phyloP scores from a whole-genome alignment of 164 flowering plant genomes.

The Paratinospora sagittata region DNA sequence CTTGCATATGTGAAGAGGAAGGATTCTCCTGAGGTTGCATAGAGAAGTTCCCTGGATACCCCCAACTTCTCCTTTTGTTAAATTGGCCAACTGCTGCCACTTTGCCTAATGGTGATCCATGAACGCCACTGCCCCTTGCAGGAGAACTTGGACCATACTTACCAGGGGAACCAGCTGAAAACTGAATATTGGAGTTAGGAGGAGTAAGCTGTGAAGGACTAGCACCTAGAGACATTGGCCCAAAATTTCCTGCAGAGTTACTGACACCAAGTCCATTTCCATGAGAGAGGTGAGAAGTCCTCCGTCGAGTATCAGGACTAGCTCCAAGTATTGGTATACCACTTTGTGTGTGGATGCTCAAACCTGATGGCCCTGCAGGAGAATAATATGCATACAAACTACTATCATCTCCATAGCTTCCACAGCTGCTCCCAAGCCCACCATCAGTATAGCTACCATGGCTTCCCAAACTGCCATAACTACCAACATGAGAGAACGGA shows the following conservation, averaged over 20 bases:
- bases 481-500: slow-evolving; percentile 60
- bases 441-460: slow-evolving; percentile 84
- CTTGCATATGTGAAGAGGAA: slow-evolving; percentile 54
- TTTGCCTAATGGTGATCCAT: slow-evolving; percentile 91
- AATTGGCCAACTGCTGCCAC: slow-evolving; percentile 51
- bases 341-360: slow-evolving; percentile 55
- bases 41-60: slow-evolving; percentile 41
- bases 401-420: slow-evolving; percentile 78
- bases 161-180: slow-evolving; percentile 74
- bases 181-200: slow-evolving; percentile 60
- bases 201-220: slow-evolving; percentile 98
- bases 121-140: slow-evolving; percentile 55
- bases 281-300: slow-evolving; percentile 53
- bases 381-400: slow-evolving; percentile 71
- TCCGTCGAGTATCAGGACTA: slow-evolving; percentile 78
- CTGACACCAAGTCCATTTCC: slow-evolving; percentile 79
- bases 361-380: slow-evolving; percentile 72
- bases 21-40: slow-evolving; percentile 52
- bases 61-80: slow-evolving; percentile 72
- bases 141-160: slow-evolving; percentile 87
- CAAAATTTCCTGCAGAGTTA: slow-evolving; percentile 69
- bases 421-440: slow-evolving; percentile 83
- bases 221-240: slow-evolving; percentile 80
- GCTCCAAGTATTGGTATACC: slow-evolving; percentile 62
- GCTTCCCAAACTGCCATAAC: slow-evolving; percentile 95